Conservation (phyloP, 768 basidiomycete species). For the Sporobolomyces pararoseus region DNA sequence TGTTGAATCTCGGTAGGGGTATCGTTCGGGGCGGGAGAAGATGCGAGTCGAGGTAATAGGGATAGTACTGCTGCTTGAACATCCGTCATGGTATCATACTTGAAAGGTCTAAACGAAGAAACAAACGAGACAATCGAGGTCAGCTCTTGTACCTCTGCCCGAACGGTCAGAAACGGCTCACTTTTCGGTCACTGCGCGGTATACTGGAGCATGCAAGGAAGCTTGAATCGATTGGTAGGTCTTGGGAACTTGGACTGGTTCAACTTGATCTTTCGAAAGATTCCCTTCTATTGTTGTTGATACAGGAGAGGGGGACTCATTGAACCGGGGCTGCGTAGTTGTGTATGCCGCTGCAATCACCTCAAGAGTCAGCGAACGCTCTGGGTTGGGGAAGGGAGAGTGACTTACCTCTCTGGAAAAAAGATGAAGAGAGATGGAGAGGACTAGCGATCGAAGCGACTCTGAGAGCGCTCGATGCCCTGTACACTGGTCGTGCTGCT, state of each 20-base stretch:
- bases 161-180: too few species aligned
- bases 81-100: constrained; percentile 66
- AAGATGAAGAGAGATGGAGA: too few species aligned
- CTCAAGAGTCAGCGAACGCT: neutral
- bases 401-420: neutral
- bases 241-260: neutral
- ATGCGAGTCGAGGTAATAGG: constrained; percentile 66
- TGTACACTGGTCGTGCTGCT: neutral
- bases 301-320: neutral
- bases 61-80: constrained; percentile 77
- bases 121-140: constrained; percentile 57
- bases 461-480: neutral
- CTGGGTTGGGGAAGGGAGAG: neutral
- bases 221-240: constrained; percentile 34
- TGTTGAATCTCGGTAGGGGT: constrained; percentile 40
- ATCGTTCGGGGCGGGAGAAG: constrained; percentile 54
- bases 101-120: constrained; percentile 66
- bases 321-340: neutral
- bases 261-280: neutral
- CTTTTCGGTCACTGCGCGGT: constrained; percentile 42
- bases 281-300: neutral
- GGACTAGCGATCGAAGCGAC: neutral
- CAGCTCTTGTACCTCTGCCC: too few species aligned
- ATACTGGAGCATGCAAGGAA: constrained; percentile 38
- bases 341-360: neutral